Base-by-base conservation (phyloP, 192 early-diverging fungal species). In the Mortierella antarctica region DNA sequence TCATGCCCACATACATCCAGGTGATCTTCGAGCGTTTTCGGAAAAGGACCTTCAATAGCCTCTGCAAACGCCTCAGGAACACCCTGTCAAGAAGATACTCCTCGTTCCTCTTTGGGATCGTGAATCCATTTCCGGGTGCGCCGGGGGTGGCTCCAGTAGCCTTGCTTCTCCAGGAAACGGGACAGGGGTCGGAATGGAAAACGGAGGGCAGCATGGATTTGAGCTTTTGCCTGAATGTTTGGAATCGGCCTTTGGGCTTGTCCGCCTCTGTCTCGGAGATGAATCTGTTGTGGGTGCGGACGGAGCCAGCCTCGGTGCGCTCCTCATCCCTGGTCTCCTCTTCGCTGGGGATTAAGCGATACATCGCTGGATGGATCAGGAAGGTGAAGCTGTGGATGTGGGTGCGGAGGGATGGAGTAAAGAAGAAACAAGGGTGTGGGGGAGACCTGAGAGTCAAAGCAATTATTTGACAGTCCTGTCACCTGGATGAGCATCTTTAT, bases 1-100 rank as follows among this genome's bases (percentile, higher is more conserved):
- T 70, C 67, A 92, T 83, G 13, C 54, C 55, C 0, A 84, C 44
- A 48, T 85, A 90, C 21, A 87, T 63, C 80, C 68, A 84, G 13
- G 83, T 47, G 13, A 87, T 54, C 53, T 76, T 87, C 15, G 60
- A 68, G 40, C 46, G 54, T 23, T 41, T 21, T 45, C 55, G 39
- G 39, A 86, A 73, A 2, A 88, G 60, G 12, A 86, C 46, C 11
- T 67, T 57, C 2, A 85, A 10, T 6, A 88, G 31, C 18, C 63
- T 64, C 21, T 14, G 46, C 23, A 85, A 54, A 14, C 87, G 78
- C 50, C 75, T 76, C 1, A 83, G 21, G 45, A 86, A 86, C 20
- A 73, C 20, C 0, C 59, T 15, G 45, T 88, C 85, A 14, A 88
- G 64, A 4, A 73, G 71, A 64, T 82, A 83, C 48, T 72, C 57